phyloP scores from a whole-genome alignment of 192 early-diverging fungal genomes.

The Backusella sp. region DNA sequence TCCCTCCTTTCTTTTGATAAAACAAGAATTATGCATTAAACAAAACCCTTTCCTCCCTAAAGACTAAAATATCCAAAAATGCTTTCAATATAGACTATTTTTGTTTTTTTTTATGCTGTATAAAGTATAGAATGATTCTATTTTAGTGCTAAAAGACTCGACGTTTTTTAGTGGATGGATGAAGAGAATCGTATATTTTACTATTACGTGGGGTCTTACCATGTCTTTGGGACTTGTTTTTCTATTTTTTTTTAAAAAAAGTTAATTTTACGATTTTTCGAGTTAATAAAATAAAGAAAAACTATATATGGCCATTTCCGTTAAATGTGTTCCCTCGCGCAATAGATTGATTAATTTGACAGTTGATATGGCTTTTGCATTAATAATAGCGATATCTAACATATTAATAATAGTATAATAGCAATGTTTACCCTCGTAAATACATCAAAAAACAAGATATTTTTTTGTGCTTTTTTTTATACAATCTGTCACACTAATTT shows the following conservation, averaged over 20 bases:
- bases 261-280: not conserved
- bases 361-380: not conserved
- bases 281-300: not conserved
- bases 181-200: not conserved
- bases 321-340: not conserved
- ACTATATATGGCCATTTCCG: not conserved
- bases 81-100: not conserved
- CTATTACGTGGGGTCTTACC: not conserved
- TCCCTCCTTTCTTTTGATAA: not conserved
- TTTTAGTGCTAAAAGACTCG: not conserved
- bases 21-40: constrained; percentile 1
- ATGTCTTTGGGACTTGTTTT: not conserved
- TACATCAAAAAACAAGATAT: not conserved
- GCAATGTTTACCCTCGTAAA: not conserved
- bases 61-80: not conserved
- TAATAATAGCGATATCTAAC: not conserved
- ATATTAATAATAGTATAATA: no score
- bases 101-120: not conserved
- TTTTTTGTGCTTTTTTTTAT: not conserved
- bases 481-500: not conserved
- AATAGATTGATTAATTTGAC: not conserved
- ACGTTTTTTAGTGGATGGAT: not conserved
- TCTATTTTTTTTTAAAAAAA: not conserved
- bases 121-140: not conserved
- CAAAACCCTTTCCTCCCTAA: not conserved